Evolutionary conservation across 495 filamentous ascomycete genomes (phyloP), one percentile per base, ranked within the genome.

Genomic region (Aspergillus ostianus): DNA sequence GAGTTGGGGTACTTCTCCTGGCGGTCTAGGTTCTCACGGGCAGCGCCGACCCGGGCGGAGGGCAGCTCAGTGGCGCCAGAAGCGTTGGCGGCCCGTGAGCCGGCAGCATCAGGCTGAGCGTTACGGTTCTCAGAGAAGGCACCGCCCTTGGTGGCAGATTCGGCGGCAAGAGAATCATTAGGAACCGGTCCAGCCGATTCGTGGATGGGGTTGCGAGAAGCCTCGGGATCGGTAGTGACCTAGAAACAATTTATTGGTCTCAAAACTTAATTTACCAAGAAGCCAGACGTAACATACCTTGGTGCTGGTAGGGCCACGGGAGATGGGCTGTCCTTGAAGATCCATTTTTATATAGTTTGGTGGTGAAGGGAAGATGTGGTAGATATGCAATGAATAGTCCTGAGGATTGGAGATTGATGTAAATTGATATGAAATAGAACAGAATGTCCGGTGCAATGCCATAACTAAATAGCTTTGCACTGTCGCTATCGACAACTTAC

Each of bases 101-200:
- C 80, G 76, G 4, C 74, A 72, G 50, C 70, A 54, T 77, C 69
- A 20, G 83, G 80, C 41, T 80, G 73, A 10, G 78, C 75, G 36
- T 79, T 70, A 13, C 77, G 76, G 72, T 86, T 84, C 47, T 75
- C 66, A 32, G 70, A 70, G 73, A 84, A 88, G 29, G 64, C 67
- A 57, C 85, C 85, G 50, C 80, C 80, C 17, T 64, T 50, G 45
- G 74, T 70, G 53, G 79, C 68, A 13, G 86, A 89, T 61, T 88
- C 83, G 48, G 80, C 86, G 30, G 87, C 87, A 32, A 90, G 82
- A 41, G 85, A 88, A 72, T 88, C 86, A 49, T 78, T 82, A 30
- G 82, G 70, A 13, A 89, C 67, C 47, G 82, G 71, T 57, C 86
- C 86, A 18, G 84, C 67, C 26, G 77, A 70, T 69, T 90, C 86